Percentiles rank a stretch among this genome's conserved stretches.
Conservation (phyloP, 208 protist species). For the Trypanosoma rangeli region DNA sequence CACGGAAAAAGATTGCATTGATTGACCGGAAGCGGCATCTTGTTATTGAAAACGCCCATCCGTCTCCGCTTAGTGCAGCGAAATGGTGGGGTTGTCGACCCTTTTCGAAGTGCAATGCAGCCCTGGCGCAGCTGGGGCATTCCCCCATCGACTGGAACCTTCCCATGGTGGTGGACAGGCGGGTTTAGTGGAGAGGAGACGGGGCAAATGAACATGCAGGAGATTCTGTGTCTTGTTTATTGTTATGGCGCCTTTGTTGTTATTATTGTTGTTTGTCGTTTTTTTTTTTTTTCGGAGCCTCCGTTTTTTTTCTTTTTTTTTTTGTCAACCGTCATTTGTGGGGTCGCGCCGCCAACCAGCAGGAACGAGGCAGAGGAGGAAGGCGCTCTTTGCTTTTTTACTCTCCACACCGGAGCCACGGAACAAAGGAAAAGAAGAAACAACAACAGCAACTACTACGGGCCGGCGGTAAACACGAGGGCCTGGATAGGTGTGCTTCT, state of each 20-base stretch:
- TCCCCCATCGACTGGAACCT: slow-evolving; percentile 82
- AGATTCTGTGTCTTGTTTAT: slow-evolving; percentile 5
- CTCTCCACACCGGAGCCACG: background rate
- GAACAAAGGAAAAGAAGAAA: slow-evolving; percentile 3
- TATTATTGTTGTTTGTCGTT: background rate
- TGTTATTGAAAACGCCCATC: slow-evolving; percentile 88
- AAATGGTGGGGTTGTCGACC: slow-evolving; percentile 77
- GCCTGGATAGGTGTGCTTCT: background rate
- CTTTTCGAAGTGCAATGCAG: slow-evolving; percentile 88
- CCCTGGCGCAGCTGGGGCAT: slow-evolving; percentile 58
- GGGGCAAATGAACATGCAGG: background rate
- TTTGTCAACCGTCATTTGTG: background rate
- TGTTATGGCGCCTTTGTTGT: background rate
- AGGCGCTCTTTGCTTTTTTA: background rate
- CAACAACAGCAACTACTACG: background rate
- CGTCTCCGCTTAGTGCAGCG: slow-evolving; percentile 80
- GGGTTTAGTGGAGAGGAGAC: background rate
- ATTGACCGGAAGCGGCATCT: slow-evolving; percentile 89
- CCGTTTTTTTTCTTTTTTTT: background rate
- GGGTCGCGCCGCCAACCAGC: background rate
- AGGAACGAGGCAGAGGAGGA: background rate
- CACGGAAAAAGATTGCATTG: slow-evolving; percentile 86
- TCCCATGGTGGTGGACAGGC: slow-evolving; percentile 22
- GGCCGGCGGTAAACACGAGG: background rate
- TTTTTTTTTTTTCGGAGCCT: slow-evolving; percentile 7